Evolutionary conservation across 2,329 filamentous ascomycete genomes (phyloP), one percentile per base, ranked within the genome.

Genomic region (Aspergillus viridinutans): DNA sequence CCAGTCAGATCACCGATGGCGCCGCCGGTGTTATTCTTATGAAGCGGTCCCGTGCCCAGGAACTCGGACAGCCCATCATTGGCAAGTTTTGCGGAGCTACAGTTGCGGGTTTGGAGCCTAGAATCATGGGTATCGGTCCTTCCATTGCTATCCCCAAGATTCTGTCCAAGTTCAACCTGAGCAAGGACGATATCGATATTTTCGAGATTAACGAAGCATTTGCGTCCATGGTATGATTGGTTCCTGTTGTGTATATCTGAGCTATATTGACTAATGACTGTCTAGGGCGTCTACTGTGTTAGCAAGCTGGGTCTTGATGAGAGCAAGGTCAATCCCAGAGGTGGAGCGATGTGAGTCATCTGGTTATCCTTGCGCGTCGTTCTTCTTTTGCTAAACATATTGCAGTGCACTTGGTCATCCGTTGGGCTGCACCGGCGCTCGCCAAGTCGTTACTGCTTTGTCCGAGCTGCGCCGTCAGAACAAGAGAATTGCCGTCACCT

Each of bases 311-410:
- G 86, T 38, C 80, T 97, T 35, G 89, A 90, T 59, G 73, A 81
- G 61, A 85, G 88, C 58, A 96, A 96, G 83, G 88, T 97, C 69
- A 97, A 97, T 80, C 92, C 92, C 61, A 94, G 96, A 81, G 92
- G 92, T 61, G 92, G 92, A 63, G 90, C 91, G 42, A 96, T 96
- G 74, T 76, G 70, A 70, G 74, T 61, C 10, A 43, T 17, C 7
- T 42, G 12, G 4, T 25, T 3, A 40, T 52, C 12, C 3, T 17
- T 40, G 28, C 38, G 14, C 47, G 21, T 21, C 14, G 26, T 28
- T 26, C 29, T 20, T 29, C 29, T 17, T 52, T 50, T 29, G 38
- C 61, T 67, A 47, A 47, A 67, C 56, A 17, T 12, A n/a, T 10
- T 17, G 43, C 50, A 73, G 70, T 76, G 91, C 91, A n/a, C 92